Evolutionary conservation across 2,329 filamentous ascomycete species (phyloP).

Genomic region (Trematosphaeria pertusa): DNA sequence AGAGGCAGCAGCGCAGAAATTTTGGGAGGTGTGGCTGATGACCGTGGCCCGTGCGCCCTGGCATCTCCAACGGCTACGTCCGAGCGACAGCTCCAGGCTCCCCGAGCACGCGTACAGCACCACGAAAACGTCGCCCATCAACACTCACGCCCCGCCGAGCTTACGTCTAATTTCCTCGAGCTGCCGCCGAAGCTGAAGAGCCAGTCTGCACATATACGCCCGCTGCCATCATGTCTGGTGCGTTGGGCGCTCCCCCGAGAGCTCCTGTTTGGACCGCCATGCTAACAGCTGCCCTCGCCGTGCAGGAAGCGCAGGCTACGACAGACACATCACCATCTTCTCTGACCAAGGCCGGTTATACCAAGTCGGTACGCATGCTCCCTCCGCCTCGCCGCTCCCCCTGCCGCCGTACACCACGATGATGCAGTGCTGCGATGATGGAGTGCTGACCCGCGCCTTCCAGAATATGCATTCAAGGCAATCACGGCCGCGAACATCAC

Average conservation of each 20-base stretch:
- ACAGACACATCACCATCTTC: constrained; percentile 99
- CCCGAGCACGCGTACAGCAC: constrained; percentile 42
- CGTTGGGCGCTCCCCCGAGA: constrained; percentile 30
- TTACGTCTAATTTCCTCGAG: constrained; percentile 37
- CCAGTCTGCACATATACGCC: constrained; percentile 30
- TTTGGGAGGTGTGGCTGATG: constrained; percentile 32
- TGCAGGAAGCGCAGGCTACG: constrained; percentile 71
- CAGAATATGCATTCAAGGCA: constrained; percentile 99
- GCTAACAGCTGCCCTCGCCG: constrained; percentile 37
- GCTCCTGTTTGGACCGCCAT: constrained; percentile 22
- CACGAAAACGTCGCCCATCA: constrained; percentile 29
- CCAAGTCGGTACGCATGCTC: constrained; percentile 84
- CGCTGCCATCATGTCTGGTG: constrained; percentile 51
- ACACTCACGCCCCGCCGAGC: constrained; percentile 30
- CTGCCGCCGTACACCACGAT: background rate
- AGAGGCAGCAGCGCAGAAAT: constrained; percentile 40
- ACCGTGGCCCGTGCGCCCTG: constrained; percentile 23
- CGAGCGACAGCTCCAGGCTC: constrained; percentile 39
- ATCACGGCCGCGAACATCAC: constrained; percentile 99
- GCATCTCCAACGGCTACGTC: constrained; percentile 26
- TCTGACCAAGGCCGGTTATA: constrained; percentile 98
- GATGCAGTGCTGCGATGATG: background rate
- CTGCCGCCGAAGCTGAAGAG: constrained; percentile 39
- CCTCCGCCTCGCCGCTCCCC: background rate
- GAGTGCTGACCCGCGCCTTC: constrained; percentile 12